Conservation (phyloP, 176 grass and related monocot species). For the Oryza nivara region DNA sequence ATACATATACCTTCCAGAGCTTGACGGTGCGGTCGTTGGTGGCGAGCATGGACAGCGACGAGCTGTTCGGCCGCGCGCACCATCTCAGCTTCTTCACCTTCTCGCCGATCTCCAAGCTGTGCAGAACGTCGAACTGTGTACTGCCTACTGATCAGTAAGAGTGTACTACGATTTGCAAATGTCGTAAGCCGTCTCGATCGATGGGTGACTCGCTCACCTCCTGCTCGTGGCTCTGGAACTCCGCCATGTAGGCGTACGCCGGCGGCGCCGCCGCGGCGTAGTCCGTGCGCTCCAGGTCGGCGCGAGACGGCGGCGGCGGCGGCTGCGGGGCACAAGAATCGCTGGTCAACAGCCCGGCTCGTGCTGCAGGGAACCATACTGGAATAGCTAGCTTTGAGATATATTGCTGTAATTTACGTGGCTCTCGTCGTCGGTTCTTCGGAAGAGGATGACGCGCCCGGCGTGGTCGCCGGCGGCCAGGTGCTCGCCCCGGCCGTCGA, state of each 20-base stretch:
- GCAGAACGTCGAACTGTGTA: constrained; percentile 60
- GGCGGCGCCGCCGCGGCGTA: constrained; percentile 26
- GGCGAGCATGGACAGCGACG: constrained; percentile 53
- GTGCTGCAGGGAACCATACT: neutral
- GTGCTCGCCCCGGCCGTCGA: constrained; percentile 48
- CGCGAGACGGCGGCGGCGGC: neutral
- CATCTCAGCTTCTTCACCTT: constrained; percentile 63
- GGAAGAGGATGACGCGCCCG: constrained; percentile 54
- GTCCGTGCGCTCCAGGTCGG: constrained; percentile 47
- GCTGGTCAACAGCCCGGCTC: neutral
- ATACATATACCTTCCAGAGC: constrained; percentile 63
- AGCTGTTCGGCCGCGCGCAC: constrained; percentile 51
- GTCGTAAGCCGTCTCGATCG: neutral
- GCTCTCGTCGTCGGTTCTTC: constrained; percentile 19
- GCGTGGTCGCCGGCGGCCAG: constrained; percentile 56
- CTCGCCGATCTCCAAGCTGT: constrained; percentile 62
- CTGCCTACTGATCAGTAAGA: neutral
- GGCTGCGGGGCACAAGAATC: neutral
- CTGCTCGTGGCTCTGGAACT: constrained; percentile 67
- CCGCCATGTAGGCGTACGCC: constrained; percentile 50
- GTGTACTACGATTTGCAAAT: neutral
- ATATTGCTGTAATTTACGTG: constrained; percentile 11
- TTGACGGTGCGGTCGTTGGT: constrained; percentile 63
- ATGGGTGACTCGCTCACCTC: constrained; percentile 31
- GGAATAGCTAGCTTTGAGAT: neutral